Percentiles rank a stretch among this genome's conserved stretches.
Evolutionary conservation across 2,329 filamentous ascomycete genomes (phyloP).

Genomic region (Meredithiella fracta): DNA sequence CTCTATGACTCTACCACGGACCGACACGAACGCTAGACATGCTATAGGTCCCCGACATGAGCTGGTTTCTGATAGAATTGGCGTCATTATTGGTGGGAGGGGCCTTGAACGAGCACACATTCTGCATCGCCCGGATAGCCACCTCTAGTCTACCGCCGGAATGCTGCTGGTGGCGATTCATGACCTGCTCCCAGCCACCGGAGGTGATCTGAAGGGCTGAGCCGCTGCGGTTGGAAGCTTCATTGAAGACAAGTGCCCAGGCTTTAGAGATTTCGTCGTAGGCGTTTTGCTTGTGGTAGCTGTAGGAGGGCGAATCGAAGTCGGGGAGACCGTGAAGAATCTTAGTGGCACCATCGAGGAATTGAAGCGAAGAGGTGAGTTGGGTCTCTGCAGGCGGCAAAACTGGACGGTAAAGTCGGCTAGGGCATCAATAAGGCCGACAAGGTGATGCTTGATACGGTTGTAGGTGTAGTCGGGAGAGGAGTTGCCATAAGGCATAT

Average conservation of each 20-base stretch:
- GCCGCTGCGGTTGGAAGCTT: constrained; percentile 67
- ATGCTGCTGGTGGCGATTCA: constrained; percentile 74
- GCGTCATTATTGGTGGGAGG: constrained; percentile 23
- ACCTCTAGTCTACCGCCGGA: constrained; percentile 67
- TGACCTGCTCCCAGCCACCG: constrained; percentile 78
- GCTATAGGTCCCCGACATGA: constrained; percentile 43
- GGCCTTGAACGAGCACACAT: constrained; percentile 51
- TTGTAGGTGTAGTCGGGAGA: constrained; percentile 92
- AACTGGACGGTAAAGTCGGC: constrained; percentile 93
- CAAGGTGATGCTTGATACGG: constrained; percentile 65
- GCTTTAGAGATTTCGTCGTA: constrained; percentile 93
- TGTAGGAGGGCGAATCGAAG: constrained; percentile 78
- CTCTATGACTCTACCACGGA: constrained; percentile 32
- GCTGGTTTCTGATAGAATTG: constrained; percentile 44
- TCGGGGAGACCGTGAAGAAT: constrained; percentile 79
- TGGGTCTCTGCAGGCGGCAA: constrained; percentile 81
- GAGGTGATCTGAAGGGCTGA: constrained; percentile 81
- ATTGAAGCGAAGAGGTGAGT: constrained; percentile 66
- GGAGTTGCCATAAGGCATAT: constrained; percentile 73
- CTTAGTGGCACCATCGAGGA: constrained; percentile 76
- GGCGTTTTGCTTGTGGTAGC: constrained; percentile 82
- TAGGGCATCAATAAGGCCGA: constrained; percentile 71
- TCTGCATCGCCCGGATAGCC: constrained; percentile 61
- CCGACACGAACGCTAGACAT: constrained; percentile 41
- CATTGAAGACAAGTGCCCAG: constrained; percentile 80